phyloP scores from a whole-genome alignment of 306 rosid species.

The Citrullus mucosospermus region DNA sequence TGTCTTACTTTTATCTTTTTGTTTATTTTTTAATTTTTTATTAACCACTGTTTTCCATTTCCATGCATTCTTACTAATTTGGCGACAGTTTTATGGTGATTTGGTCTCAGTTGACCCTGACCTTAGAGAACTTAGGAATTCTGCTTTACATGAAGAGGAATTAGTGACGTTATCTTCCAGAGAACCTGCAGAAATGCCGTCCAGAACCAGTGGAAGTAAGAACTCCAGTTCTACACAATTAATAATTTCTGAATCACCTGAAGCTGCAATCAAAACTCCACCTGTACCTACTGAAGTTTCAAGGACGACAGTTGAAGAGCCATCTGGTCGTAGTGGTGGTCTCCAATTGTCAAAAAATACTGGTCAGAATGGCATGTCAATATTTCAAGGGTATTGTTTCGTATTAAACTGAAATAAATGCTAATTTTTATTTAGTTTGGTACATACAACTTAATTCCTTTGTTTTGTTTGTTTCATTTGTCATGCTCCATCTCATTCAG shows the following conservation, averaged over 20 bases:
- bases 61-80: neutral
- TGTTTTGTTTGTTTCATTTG: neutral
- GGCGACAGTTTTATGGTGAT: neutral
- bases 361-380: conserved; percentile 50
- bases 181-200: conserved; percentile 21
- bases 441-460: neutral
- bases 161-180: conserved; percentile 24
- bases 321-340: conserved; percentile 22
- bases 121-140: conserved; percentile 19
- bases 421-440: neutral
- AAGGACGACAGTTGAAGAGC: conserved; percentile 18
- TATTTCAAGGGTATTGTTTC: conserved; percentile 67
- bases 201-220: conserved; percentile 17
- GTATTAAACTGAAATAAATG: conserved; percentile 11
- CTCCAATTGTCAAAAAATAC: conserved; percentile 24
- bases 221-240: conserved; percentile 25
- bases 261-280: conserved; percentile 21
- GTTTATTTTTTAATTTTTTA: neutral
- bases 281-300: conserved; percentile 18
- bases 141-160: conserved; percentile 25
- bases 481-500: conserved; percentile 22
- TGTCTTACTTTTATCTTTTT: neutral
- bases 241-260: conserved; percentile 24
- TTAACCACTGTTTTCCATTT: neutral
- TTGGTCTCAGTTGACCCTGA: conserved; percentile 51